Conservation (phyloP, 1,284 basidiomycete species). For the Cystobasidiaceae sp. region DNA sequence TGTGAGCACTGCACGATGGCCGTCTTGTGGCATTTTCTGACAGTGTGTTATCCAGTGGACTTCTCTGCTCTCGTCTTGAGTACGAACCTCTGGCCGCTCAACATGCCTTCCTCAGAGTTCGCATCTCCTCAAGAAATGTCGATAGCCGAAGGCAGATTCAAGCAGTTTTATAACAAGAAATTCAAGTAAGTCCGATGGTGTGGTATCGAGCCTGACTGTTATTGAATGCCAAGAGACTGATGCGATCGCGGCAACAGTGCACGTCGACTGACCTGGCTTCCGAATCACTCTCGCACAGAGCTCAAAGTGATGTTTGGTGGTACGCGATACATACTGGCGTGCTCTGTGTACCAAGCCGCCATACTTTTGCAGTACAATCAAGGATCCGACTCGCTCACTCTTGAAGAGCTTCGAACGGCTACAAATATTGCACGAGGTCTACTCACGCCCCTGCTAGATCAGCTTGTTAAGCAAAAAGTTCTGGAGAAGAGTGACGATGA, state of each 20-base stretch:
- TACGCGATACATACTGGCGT: constrained; percentile 94
- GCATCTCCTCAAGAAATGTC: constrained; percentile 82
- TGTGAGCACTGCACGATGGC: not conserved
- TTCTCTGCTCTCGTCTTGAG: constrained; percentile 94
- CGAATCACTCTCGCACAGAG: constrained; percentile 97
- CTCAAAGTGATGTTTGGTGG: constrained; percentile 81
- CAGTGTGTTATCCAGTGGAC: constrained; percentile 61
- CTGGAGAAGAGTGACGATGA: constrained; percentile 72
- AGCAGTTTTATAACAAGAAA: constrained; percentile 87
- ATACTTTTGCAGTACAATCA: constrained; percentile 92
- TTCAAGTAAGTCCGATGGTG: constrained; percentile 53
- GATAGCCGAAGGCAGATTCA: constrained; percentile 83
- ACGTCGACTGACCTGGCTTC: constrained; percentile 95
- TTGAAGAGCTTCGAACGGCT: constrained; percentile 72
- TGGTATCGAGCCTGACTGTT: too few relatives aligned
- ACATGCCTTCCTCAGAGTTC: constrained; percentile 72
- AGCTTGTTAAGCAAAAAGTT: constrained; percentile 84
- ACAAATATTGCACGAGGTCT: constrained; percentile 78
- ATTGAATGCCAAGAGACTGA: too few relatives aligned
- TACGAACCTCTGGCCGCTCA: constrained; percentile 94
- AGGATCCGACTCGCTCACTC: constrained; percentile 67
- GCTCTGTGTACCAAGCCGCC: constrained; percentile 90
- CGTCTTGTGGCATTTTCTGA: too few relatives aligned
- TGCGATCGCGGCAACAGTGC: constrained; percentile 52
- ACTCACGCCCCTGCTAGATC: constrained; percentile 71